Conservation (phyloP, 345 rosid genomes). For the Brassica incana region DNA sequence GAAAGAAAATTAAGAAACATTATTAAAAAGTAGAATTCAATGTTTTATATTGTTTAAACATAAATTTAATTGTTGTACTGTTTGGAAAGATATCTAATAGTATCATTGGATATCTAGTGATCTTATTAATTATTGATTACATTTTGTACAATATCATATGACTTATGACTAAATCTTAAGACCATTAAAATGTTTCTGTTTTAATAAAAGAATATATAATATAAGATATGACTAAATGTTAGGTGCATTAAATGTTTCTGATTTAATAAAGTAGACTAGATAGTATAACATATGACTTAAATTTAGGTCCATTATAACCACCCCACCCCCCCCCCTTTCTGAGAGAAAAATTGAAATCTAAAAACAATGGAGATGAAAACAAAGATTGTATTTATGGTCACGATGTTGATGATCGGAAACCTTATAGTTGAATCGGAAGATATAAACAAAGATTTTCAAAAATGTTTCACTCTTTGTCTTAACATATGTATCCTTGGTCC, state of each 20-base stretch:
- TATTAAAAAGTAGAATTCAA: neutral
- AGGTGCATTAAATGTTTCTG: neutral
- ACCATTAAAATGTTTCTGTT: neutral
- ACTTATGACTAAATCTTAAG: neutral
- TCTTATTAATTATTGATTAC: too few relatives aligned
- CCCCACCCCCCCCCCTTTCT: neutral
- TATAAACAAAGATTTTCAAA: neutral
- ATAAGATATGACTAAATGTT: neutral
- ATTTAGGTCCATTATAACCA: neutral
- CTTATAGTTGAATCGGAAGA: neutral
- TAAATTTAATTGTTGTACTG: too few relatives aligned
- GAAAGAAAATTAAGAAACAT: too few relatives aligned
- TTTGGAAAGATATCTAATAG: neutral
- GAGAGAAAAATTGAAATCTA: neutral
- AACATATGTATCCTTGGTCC: neutral
- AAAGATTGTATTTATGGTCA: neutral
- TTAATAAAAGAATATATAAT: neutral
- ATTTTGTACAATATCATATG: too few relatives aligned
- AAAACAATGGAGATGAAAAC: neutral
- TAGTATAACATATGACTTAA: neutral
- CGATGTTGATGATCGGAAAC: neutral
- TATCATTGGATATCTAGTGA: neutral
- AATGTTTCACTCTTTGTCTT: neutral
- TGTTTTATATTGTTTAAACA: neutral
- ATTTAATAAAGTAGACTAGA: neutral